Conservation (phyloP, 2,329 filamentous ascomycete species). For the Verticillium nubilum region DNA sequence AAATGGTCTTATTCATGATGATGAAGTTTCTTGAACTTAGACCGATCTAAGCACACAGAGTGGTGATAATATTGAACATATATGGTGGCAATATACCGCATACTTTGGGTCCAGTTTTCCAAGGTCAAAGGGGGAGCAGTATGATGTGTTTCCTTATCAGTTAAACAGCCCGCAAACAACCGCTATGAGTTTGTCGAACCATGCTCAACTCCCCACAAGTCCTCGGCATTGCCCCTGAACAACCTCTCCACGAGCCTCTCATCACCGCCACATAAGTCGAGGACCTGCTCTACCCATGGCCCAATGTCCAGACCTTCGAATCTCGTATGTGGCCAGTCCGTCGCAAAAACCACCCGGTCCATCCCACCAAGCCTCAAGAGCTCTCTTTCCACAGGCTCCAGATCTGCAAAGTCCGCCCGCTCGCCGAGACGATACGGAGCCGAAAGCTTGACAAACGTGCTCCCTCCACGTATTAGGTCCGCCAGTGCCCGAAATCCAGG, state of each 20-base stretch:
- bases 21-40: too few species aligned
- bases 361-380: conserved; percentile 37
- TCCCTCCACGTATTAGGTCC: conserved; percentile 37
- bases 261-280: conserved; percentile 45
- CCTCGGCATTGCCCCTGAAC: conserved; percentile 51
- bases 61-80: too few species aligned
- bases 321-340: conserved; percentile 61
- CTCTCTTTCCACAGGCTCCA: conserved; percentile 43
- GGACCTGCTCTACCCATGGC: conserved; percentile 46
- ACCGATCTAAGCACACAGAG: too few species aligned
- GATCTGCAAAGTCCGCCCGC: conserved; percentile 33
- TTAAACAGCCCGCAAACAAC: too few species aligned
- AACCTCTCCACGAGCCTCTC: conserved; percentile 39
- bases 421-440: conserved; percentile 50
- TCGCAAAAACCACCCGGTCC: conserved; percentile 48
- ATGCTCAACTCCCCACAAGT: conserved; percentile 28
- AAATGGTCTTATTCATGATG: too few species aligned
- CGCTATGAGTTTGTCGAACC: too few species aligned
- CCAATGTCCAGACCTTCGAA: conserved; percentile 51
- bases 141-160: too few species aligned
- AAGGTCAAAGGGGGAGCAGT: too few species aligned
- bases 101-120: too few species aligned
- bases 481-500: conserved; percentile 44
- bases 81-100: too few species aligned
- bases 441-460: conserved; percentile 53